Conservation (phyloP, 371 early-diverging fungal species). For the Haplosporangium sp. region DNA sequence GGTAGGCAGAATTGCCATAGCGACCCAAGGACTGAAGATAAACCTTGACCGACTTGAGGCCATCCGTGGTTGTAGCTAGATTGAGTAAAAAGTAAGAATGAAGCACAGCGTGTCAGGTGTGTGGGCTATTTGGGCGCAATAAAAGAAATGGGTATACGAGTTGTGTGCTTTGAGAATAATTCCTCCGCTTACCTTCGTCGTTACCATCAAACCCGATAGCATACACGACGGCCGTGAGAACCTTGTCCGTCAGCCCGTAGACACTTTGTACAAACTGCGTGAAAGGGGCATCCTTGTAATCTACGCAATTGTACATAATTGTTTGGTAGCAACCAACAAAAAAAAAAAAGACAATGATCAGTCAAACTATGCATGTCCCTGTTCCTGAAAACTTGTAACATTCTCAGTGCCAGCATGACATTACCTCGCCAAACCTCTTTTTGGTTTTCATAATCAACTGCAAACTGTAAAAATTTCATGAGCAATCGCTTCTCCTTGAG, state of each 20-base stretch:
- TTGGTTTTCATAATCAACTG: slow-evolving; percentile 63
- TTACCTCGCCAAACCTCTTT: slow-evolving; percentile 54
- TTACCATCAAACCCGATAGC: slow-evolving; percentile 75
- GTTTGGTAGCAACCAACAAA: not conserved
- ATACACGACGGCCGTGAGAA: slow-evolving; percentile 75
- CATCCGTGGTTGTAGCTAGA: slow-evolving; percentile 66
- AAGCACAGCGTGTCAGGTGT: not conserved
- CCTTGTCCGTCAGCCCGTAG: slow-evolving; percentile 75
- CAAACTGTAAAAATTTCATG: slow-evolving; percentile 88
- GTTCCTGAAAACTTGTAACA: not conserved
- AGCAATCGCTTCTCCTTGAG: slow-evolving; percentile 89
- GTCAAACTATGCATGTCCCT: too few relatives aligned
- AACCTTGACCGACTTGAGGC: slow-evolving; percentile 70
- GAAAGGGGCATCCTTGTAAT: slow-evolving; percentile 60
- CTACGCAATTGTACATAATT: slow-evolving; percentile 38
- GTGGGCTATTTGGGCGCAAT: too few relatives aligned
- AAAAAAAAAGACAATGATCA: not conserved
- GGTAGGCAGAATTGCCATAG: slow-evolving; percentile 85
- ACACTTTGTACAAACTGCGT: slow-evolving; percentile 63
- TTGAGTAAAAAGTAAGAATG: not conserved
- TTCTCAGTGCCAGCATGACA: not conserved
- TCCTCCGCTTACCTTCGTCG: slow-evolving; percentile 38
- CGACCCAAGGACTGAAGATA: slow-evolving; percentile 89
- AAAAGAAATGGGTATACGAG: not conserved
- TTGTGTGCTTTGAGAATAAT: not conserved